These are phyloP conservation scores for Cephaloascus fragrans DNA, from an alignment of 805 yeast species.

Conservation along the genomic window DNA sequence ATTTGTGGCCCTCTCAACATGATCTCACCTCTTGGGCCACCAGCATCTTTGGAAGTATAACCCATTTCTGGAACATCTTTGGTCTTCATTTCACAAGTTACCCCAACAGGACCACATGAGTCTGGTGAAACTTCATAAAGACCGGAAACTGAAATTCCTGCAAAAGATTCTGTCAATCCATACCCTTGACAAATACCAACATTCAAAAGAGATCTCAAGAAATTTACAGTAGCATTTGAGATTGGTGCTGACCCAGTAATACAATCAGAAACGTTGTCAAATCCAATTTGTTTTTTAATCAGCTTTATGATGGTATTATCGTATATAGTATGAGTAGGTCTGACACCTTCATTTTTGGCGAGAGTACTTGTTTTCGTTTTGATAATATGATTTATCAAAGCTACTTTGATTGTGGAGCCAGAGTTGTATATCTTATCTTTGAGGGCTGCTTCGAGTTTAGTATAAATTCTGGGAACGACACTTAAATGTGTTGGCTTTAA, in stretches of 20 bases:
- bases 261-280: background rate
- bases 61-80: conserved; percentile 11
- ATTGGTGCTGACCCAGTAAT: conserved; percentile 15
- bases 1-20: conserved; percentile 48
- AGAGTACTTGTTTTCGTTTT: background rate
- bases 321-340: conserved; percentile 6
- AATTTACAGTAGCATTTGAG: conserved; percentile 13
- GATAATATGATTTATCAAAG: background rate
- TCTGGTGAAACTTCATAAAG: conserved; percentile 15
- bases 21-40: conserved; percentile 35
- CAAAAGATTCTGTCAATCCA: conserved; percentile 12
- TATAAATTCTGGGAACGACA: conserved; percentile 28
- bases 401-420: background rate
- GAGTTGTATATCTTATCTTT: conserved; percentile 1
- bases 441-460: conserved; percentile 20
- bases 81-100: conserved; percentile 11
- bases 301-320: conserved; percentile 6
- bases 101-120: conserved; percentile 13
- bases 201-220: conserved; percentile 15
- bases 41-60: conserved; percentile 3
- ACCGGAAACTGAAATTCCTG: conserved; percentile 10
- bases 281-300: conserved; percentile 8
- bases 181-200: conserved; percentile 9
- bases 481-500: conserved; percentile 18
- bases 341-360: conserved; percentile 7